Percentiles rank a stretch among this genome's conserved stretches.
These are phyloP conservation scores for Lachnellula suecica DNA, from an alignment of 2,329 filamentous ascomycete genomes.

Conservation along the genomic window DNA sequence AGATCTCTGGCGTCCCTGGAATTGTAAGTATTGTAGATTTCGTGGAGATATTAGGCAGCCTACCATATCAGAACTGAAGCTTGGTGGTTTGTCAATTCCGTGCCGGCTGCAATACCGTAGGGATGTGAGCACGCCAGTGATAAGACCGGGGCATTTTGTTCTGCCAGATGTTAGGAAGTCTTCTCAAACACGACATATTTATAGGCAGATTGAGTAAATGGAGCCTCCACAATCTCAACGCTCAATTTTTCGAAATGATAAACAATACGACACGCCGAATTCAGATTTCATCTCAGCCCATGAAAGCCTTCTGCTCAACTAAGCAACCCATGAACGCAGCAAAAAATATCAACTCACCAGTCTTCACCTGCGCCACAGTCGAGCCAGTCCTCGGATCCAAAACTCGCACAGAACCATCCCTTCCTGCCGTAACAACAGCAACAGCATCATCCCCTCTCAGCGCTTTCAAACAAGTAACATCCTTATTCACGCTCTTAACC, in stretches of 20 bases:
- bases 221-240: background rate
- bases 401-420: constrained; percentile 61
- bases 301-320: background rate
- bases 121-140: constrained; percentile 61
- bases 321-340: background rate
- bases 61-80: constrained; percentile 63
- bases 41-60: constrained; percentile 14
- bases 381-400: constrained; percentile 57
- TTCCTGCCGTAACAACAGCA: constrained; percentile 67
- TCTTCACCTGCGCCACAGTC: constrained; percentile 40
- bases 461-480: constrained; percentile 61
- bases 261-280: background rate
- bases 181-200: background rate
- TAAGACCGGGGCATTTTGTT: constrained; percentile 53
- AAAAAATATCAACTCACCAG: constrained; percentile 27
- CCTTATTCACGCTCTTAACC: constrained; percentile 55
- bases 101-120: constrained; percentile 68
- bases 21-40: constrained; percentile 1
- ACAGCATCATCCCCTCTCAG: constrained; percentile 42
- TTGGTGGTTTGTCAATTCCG: constrained; percentile 65
- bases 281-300: background rate
- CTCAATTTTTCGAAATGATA: background rate
- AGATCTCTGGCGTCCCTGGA: constrained; percentile 57
- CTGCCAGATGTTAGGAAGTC: constrained; percentile 25
- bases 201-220: background rate